Percentiles rank a stretch among this genome's conserved stretches.
These are phyloP conservation scores for Pterocarpus macrocarpus DNA, from an alignment of 306 rosid species.

Conservation along the genomic window DNA sequence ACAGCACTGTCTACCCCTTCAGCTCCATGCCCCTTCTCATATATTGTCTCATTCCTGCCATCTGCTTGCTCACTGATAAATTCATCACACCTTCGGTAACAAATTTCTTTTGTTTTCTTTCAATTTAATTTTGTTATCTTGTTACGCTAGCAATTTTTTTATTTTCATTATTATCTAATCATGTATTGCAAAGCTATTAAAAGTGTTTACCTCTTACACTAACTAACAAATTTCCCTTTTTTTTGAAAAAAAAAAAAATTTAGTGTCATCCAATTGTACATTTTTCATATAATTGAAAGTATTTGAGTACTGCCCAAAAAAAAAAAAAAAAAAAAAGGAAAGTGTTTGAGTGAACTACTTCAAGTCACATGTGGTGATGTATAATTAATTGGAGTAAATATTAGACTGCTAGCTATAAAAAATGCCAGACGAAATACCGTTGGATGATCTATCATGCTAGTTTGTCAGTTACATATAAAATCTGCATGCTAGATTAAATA, in stretches of 20 bases:
- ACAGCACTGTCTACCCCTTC: constrained; percentile 93
- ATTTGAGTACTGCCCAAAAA: too few species aligned
- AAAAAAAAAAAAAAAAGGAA: too few species aligned
- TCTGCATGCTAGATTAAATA: constrained; percentile 6
- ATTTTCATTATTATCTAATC: too few species aligned
- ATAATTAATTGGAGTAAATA: not conserved
- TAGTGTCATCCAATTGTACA: too few species aligned
- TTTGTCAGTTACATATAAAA: not conserved
- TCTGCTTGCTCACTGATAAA: constrained; percentile 97
- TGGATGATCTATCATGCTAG: not conserved
- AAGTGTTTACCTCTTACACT: not conserved
- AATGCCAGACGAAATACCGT: too few species aligned
- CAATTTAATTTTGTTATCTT: not conserved
- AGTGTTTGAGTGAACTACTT: too few species aligned
- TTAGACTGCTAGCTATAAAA: not conserved
- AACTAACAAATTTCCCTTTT: not conserved
- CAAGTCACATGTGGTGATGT: too few species aligned
- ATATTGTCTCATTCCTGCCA: constrained; percentile 84
- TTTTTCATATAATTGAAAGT: too few species aligned
- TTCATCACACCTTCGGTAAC: constrained; percentile 95
- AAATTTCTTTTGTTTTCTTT: not conserved
- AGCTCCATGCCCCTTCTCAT: constrained; percentile 89
- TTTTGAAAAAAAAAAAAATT: too few species aligned
- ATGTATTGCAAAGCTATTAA: too few species aligned
- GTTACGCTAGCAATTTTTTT: too few species aligned